Conservation (phyloP, 305 asterid species). For the Coffea humblotiana region DNA sequence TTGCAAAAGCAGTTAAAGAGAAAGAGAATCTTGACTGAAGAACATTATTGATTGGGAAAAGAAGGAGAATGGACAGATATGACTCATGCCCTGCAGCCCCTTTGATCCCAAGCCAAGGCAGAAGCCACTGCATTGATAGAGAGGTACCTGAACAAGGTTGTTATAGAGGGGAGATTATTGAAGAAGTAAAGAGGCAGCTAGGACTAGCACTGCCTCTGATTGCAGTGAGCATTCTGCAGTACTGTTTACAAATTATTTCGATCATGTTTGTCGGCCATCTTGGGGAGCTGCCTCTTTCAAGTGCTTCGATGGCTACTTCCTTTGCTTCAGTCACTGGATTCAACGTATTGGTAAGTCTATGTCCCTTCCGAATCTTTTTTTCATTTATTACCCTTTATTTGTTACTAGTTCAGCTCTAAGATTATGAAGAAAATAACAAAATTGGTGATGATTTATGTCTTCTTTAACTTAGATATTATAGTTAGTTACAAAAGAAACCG, state of each 20-base stretch:
- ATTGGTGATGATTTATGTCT: background rate
- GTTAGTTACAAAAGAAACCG: background rate
- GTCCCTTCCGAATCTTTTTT: background rate
- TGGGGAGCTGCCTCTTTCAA: slow-evolving; percentile 58
- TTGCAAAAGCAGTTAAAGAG: background rate
- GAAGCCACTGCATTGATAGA: slow-evolving; percentile 12
- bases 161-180: slow-evolving; percentile 24
- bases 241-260: slow-evolving; percentile 58
- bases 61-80: slow-evolving; percentile 22
- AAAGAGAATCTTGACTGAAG: background rate
- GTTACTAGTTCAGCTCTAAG: background rate
- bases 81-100: slow-evolving; percentile 15
- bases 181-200: slow-evolving; percentile 51
- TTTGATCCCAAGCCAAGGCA: slow-evolving; percentile 21
- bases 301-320: slow-evolving; percentile 73
- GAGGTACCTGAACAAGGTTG: slow-evolving; percentile 4
- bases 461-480: too few relatives aligned
- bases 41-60: slow-evolving; percentile 1
- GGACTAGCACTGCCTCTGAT: slow-evolving; percentile 56
- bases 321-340: slow-evolving; percentile 72
- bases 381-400: background rate
- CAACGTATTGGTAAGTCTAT: slow-evolving; percentile 52
- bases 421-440: background rate
- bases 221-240: slow-evolving; percentile 59
- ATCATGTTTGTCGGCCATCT: slow-evolving; percentile 76